phyloP scores from a whole-genome alignment of 192 early-diverging fungal genomes.

The Spizellomyces sp. region DNA sequence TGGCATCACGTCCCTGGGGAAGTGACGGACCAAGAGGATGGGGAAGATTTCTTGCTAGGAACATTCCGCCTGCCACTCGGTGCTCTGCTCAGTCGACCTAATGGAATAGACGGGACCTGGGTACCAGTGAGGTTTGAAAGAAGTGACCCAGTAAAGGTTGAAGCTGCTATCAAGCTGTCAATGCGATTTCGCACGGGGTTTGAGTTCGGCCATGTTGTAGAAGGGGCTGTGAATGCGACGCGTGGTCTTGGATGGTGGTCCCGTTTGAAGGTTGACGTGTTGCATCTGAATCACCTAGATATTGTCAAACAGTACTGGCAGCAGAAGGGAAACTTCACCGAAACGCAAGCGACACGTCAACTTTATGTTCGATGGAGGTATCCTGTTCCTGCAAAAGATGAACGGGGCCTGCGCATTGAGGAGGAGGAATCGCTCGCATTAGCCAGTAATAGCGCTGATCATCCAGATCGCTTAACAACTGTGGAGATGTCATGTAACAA shows the following conservation, averaged over 20 bases:
- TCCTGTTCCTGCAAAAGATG: not conserved
- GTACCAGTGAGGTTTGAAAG: constrained; percentile 10
- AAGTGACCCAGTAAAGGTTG: not conserved
- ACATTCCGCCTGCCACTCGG: constrained; percentile 37
- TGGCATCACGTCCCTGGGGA: constrained; percentile 21
- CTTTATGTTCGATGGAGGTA: not conserved
- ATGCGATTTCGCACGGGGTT: constrained; percentile 21
- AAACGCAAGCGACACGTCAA: too few relatives aligned
- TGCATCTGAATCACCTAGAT: not conserved
- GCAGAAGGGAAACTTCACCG: too few relatives aligned
- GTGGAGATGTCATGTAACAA: not conserved
- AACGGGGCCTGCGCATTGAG: not conserved
- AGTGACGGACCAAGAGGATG: constrained; percentile 9
- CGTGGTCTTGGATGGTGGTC: not conserved
- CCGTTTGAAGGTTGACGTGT: too few relatives aligned
- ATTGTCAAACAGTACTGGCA: not conserved
- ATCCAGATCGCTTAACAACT: not conserved
- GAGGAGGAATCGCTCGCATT: not conserved
- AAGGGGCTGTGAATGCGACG: not conserved
- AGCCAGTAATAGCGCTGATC: not conserved
- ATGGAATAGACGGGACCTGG: constrained; percentile 34
- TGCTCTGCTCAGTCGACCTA: constrained; percentile 9
- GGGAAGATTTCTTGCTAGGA: constrained; percentile 34
- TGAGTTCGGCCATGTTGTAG: constrained; percentile 6
- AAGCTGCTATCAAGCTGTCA: constrained; percentile 36